Conservation (phyloP, 1,139 yeast species). For the Suhomyces coccinellae region DNA sequence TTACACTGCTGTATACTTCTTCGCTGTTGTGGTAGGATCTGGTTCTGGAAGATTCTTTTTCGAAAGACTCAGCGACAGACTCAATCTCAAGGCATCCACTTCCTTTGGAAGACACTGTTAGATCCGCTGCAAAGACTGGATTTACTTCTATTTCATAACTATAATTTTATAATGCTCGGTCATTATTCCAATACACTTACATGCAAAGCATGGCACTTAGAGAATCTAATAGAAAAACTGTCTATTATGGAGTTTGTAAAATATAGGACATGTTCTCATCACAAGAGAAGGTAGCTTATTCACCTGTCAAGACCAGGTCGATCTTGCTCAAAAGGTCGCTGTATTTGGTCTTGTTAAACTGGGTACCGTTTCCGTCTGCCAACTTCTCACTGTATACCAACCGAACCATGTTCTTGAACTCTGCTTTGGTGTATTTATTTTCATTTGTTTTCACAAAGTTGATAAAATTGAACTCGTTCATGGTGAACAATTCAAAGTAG, state of each 20-base stretch:
- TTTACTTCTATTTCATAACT: too few species aligned
- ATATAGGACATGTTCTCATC: too few species aligned
- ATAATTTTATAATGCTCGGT: not conserved
- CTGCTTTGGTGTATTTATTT: constrained; percentile 26
- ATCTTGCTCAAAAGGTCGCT: constrained; percentile 37
- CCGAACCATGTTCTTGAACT: constrained; percentile 41
- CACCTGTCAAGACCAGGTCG: constrained; percentile 4
- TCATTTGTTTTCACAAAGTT: constrained; percentile 24
- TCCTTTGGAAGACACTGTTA: constrained; percentile 13
- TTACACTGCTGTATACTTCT: constrained; percentile 62
- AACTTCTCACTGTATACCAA: constrained; percentile 51
- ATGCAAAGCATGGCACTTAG: not conserved
- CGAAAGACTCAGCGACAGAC: constrained; percentile 50
- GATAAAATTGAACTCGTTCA: constrained; percentile 39
- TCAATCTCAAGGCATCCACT: constrained; percentile 26
- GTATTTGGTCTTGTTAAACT: constrained; percentile 42
- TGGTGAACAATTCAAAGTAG: constrained; percentile 58
- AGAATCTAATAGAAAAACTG: not conserved
- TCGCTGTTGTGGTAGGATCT: constrained; percentile 69
- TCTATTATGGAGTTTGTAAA: not conserved
- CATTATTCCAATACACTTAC: not conserved
- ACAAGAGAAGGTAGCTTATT: too few species aligned
- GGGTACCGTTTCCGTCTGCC: constrained; percentile 42
- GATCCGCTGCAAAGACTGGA: not conserved
- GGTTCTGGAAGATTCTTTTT: constrained; percentile 68